Evolutionary conservation across 306 rosid genomes (phyloP).

Genomic region (Rubus parviflorus): DNA sequence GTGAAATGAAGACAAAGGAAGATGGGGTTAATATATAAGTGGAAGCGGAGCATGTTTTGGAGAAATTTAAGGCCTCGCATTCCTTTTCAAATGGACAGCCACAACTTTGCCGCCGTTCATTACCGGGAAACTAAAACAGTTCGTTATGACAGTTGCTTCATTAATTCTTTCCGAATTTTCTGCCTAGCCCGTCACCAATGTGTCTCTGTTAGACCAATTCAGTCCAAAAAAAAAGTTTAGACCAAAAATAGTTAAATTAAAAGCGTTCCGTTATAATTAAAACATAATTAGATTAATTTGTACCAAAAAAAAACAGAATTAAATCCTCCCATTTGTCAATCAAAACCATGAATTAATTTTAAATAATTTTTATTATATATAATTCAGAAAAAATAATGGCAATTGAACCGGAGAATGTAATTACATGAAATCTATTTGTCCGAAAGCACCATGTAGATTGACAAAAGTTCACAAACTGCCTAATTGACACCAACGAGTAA

Average conservation of each 20-base stretch:
- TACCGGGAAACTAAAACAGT: not conserved
- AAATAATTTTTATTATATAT: too few species aligned
- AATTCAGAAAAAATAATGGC: too few species aligned
- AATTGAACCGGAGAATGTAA: too few species aligned
- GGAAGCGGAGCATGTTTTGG: not conserved
- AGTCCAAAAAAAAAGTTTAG: not conserved
- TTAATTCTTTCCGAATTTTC: not conserved
- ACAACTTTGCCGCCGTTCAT: not conserved
- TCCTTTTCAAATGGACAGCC: not conserved
- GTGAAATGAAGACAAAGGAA: not conserved
- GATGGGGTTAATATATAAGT: not conserved
- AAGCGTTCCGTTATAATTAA: too few species aligned
- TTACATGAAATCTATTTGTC: too few species aligned
- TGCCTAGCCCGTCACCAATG: not conserved
- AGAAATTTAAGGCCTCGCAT: not conserved
- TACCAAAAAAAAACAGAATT: too few species aligned
- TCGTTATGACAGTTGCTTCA: not conserved
- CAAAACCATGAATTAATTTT: too few species aligned
- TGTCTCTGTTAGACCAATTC: not conserved
- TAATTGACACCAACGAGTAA: not conserved
- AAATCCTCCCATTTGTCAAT: too few species aligned
- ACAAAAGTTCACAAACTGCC: not conserved
- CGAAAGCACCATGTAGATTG: too few species aligned
- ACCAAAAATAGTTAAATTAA: not conserved
- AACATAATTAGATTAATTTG: too few species aligned